These are phyloP conservation scores for Rhizophora apiculata DNA, from an alignment of 345 rosid genomes.

Conservation along the genomic window DNA sequence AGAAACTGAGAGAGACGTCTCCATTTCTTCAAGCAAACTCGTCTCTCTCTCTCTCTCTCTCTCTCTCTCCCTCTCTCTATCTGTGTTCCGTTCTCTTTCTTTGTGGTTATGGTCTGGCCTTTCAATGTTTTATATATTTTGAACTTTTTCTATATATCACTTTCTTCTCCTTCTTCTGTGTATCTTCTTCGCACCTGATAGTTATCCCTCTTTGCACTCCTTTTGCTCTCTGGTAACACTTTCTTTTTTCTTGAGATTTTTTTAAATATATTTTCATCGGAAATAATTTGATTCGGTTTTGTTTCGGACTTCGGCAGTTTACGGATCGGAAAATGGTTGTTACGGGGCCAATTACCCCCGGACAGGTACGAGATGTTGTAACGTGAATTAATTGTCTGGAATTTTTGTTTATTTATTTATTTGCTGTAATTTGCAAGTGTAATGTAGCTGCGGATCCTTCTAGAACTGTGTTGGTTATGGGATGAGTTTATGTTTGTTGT, in stretches of 20 bases:
- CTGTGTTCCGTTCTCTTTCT: not conserved
- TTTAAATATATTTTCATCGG: not conserved
- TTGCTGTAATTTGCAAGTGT: too few species aligned
- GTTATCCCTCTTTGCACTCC: not conserved
- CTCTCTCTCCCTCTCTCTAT: conserved; percentile 1
- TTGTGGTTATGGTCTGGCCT: not conserved
- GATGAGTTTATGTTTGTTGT: too few species aligned
- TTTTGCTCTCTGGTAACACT: conserved; percentile 30
- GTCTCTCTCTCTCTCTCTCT: not conserved
- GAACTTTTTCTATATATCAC: conserved; percentile 34
- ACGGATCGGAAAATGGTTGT: conserved; percentile 50
- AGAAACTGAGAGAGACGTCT: conserved; percentile 24
- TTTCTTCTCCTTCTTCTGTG: not conserved
- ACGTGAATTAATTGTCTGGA: too few species aligned
- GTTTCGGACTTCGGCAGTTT: conserved; percentile 18
- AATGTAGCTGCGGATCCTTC: too few species aligned
- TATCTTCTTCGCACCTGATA: not conserved
- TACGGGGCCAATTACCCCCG: conserved; percentile 70
- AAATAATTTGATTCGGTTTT: conserved; percentile 7
- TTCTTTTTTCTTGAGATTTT: not conserved
- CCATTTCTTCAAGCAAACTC: conserved; percentile 72
- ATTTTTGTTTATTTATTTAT: not conserved
- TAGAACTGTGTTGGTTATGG: too few species aligned
- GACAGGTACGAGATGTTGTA: conserved; percentile 49
- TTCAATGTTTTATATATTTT: conserved; percentile 20